phyloP scores from a whole-genome alignment of 2,329 filamentous ascomycete species.

The Furcasterigmium furcatum region DNA sequence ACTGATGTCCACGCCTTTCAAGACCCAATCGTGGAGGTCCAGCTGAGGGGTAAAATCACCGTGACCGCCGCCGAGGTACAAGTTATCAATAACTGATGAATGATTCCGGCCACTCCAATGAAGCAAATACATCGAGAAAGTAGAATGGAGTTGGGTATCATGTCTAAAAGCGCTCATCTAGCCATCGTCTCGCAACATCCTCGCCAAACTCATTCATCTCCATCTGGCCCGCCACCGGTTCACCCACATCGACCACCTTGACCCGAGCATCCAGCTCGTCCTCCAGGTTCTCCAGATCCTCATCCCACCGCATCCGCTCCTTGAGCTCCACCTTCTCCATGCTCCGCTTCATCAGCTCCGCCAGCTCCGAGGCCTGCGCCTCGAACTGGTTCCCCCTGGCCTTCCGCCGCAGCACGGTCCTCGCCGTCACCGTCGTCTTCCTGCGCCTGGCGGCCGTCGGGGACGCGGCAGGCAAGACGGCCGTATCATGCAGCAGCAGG shows the following conservation, averaged over 20 bases:
- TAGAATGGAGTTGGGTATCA: neutral
- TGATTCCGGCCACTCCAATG: too few relatives aligned
- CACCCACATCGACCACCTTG: slow-evolving; percentile 30
- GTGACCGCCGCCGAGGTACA: too few relatives aligned
- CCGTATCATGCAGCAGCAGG: slow-evolving; percentile 42
- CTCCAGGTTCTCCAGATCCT: slow-evolving; percentile 26
- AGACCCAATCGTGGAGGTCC: too few relatives aligned
- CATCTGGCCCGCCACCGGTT: slow-evolving; percentile 14
- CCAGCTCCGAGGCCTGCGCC: slow-evolving; percentile 44
- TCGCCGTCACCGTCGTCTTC: slow-evolving; percentile 11
- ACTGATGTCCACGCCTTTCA: too few relatives aligned
- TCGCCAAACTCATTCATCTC: slow-evolving; percentile 19
- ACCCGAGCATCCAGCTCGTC: slow-evolving; percentile 34
- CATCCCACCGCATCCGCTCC: slow-evolving; percentile 37
- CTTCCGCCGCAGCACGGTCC: slow-evolving; percentile 5
- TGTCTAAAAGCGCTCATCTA: slow-evolving; percentile 12
- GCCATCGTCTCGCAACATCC: slow-evolving; percentile 23
- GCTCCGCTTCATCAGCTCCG: slow-evolving; percentile 44
- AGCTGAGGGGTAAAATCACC: too few relatives aligned
- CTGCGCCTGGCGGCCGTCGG: slow-evolving; percentile 5
- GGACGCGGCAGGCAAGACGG: slow-evolving; percentile 10
- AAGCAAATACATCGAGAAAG: too few relatives aligned
- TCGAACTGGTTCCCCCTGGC: slow-evolving; percentile 37
- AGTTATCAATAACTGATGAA: too few relatives aligned
- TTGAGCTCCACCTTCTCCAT: slow-evolving; percentile 42